A percentile compares a stretch with the other conserved stretches of the same genome.
Evolutionary conservation across 306 rosid species (phyloP).

Genomic region (Cicer judaicum): DNA sequence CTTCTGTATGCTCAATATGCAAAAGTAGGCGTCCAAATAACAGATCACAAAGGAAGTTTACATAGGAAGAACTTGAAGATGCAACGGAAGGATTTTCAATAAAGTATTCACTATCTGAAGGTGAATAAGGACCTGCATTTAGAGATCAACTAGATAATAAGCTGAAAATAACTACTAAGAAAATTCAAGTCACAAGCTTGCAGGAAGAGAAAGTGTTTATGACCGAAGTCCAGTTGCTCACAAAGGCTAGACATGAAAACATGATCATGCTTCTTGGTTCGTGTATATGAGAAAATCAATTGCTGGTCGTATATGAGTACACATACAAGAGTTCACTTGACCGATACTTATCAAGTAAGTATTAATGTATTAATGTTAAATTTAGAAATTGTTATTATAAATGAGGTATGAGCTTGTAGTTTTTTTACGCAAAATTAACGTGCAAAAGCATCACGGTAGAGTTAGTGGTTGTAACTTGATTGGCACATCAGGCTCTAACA

Average conservation of each 20-base stretch:
- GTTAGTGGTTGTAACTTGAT: too few relatives aligned
- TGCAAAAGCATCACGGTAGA: too few relatives aligned
- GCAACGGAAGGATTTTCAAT: conserved; percentile 69
- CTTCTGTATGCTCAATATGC: conserved; percentile 49
- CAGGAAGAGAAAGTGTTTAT: conserved; percentile 62
- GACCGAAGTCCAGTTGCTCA: conserved; percentile 62
- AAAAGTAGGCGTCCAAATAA: neutral
- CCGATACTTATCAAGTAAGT: conserved; percentile 67
- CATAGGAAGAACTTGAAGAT: conserved; percentile 58
- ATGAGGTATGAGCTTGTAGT: too few relatives aligned
- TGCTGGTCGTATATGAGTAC: conserved; percentile 67
- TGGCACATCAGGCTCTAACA: too few relatives aligned
- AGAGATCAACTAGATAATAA: conserved; percentile 57
- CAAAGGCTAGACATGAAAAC: conserved; percentile 71
- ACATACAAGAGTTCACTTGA: conserved; percentile 78
- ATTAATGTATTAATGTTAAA: neutral
- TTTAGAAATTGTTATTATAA: conserved; percentile 12
- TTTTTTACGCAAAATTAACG: too few relatives aligned
- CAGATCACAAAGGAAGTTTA: conserved; percentile 56
- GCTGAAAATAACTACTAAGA: conserved; percentile 68
- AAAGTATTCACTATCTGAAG: conserved; percentile 60
- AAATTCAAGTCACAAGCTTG: conserved; percentile 56
- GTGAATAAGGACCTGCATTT: conserved; percentile 60
- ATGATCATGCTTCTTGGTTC: conserved; percentile 74
- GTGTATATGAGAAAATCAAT: conserved; percentile 56